phyloP scores from a whole-genome alignment of 495 filamentous ascomycete species.

The Oidiodendron maius region DNA sequence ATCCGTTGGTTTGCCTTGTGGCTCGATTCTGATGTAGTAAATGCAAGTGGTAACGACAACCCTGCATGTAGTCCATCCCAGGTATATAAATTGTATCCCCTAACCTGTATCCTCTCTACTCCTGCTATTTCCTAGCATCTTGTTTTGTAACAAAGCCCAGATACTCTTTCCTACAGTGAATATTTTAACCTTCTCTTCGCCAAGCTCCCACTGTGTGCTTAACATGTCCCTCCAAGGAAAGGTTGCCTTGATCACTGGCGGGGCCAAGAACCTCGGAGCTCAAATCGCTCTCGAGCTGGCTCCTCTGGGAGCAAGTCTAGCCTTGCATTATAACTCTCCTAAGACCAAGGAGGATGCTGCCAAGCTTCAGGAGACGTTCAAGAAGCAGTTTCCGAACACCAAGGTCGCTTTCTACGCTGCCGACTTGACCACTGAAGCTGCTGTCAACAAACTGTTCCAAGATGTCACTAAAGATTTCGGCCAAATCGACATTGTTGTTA shows the following conservation, averaged over 20 bases:
- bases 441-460: slow-evolving; percentile 28
- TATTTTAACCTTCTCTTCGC: too few species aligned
- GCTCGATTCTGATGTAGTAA: too few species aligned
- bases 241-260: slow-evolving; percentile 14
- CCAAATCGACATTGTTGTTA: slow-evolving; percentile 13
- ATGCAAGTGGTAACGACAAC: too few species aligned
- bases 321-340: slow-evolving; percentile 30
- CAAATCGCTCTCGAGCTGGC: slow-evolving; percentile 26
- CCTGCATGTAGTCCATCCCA: too few species aligned
- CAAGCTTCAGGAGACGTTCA: slow-evolving; percentile 24
- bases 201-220: too few species aligned
- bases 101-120: too few species aligned
- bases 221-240: slow-evolving; percentile 3
- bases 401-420: slow-evolving; percentile 29
- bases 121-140: too few species aligned
- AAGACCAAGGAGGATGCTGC: slow-evolving; percentile 23
- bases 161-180: too few species aligned
- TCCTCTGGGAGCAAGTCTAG: slow-evolving; percentile 24
- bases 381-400: slow-evolving; percentile 23
- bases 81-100: too few species aligned
- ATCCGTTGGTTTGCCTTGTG: too few species aligned
- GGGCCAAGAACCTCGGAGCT: slow-evolving; percentile 33
- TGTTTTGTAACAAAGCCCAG: too few species aligned
- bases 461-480: slow-evolving; percentile 24
- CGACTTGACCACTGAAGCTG: slow-evolving; percentile 26